Base-by-base conservation (phyloP, 2,329 filamentous ascomycete species). In the Fusarium proliferatum region DNA sequence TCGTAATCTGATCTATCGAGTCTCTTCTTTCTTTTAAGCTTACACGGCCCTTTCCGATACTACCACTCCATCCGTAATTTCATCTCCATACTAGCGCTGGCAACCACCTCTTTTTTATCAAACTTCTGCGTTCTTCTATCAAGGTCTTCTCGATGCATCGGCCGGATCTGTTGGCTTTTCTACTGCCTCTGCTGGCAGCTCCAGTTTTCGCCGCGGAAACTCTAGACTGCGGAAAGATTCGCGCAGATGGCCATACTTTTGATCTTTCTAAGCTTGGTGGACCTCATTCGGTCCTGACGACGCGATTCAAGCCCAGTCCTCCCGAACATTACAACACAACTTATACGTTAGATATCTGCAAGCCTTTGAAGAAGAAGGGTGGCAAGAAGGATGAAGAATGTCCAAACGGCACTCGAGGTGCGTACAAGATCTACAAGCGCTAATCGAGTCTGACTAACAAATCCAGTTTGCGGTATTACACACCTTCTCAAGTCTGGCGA, bases 321-420 rank as follows among this genome's bases (percentile, higher is more conserved):
- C 85, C 89, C 34, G 86, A 85, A 68, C 79, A 82, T 59, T 75
- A 76, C 64, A 96, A 96, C 81, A 94, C 91, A 33, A 96, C 94
- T 48, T 97, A 94, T 81, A 95, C 93, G 2, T 80, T 97, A 64
- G 93, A 97, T 77, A 86, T 97, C 55, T 97, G 94, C 84, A 83
- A 86, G 59, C 86, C 89, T 11, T 83, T 97, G 73, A 88, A 89
- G 80, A 88, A 89, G 79, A 88, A 86, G 56, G 89, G 88, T 48
- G 88, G 88, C 3, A 83, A 85, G 23, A 86, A 88, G 74, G 82
- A 86, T 10, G 85, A 91, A 42, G 85, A 91, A 77, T 97, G 94
- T 79, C 91, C 90, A 1, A 87, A 88, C 52, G 91, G 91, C 45
- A 91, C 93, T 6, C 87, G 91, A 86, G 89, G 92, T 93, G 82